These are phyloP conservation scores for Aquilaria sinensis DNA, from an alignment of 345 rosid genomes.

Conservation along the genomic window DNA sequence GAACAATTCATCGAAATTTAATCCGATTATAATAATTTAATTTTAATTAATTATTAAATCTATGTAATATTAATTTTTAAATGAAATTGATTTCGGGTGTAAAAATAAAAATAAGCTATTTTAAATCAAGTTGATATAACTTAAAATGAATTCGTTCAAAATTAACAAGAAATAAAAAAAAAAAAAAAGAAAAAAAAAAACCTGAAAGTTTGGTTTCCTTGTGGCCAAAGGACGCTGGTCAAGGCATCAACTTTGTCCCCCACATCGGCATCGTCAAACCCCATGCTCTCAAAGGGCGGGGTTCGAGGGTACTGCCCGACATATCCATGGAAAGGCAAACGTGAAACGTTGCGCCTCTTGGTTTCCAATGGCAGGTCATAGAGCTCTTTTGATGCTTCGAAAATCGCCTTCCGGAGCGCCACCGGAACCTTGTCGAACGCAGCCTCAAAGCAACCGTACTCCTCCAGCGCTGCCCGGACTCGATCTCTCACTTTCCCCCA, in stretches of 20 bases:
- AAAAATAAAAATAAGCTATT: too few species aligned
- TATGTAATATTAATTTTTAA: too few species aligned
- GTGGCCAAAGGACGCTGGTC: conserved; percentile 35
- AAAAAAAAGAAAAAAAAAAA: conserved; percentile 7
- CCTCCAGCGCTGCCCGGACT: conserved; percentile 41
- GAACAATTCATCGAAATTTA: too few species aligned
- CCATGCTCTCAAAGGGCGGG: conserved; percentile 60
- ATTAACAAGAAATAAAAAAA: too few species aligned
- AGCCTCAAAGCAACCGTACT: conserved; percentile 67
- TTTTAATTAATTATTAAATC: too few species aligned
- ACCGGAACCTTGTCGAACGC: conserved; percentile 28
- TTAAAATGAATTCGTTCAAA: too few species aligned
- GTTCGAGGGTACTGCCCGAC: conserved; percentile 46
- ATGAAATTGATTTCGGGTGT: too few species aligned
- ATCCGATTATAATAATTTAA: too few species aligned
- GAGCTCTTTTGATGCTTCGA: conserved; percentile 35
- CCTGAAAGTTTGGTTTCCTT: conserved; percentile 55
- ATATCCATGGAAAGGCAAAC: conserved; percentile 50
- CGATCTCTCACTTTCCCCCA: conserved; percentile 34
- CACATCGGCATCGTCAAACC: conserved; percentile 39
- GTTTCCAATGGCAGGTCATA: conserved; percentile 48
- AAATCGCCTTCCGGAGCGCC: conserved; percentile 26
- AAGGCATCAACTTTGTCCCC: conserved; percentile 27
- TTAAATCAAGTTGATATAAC: too few species aligned
- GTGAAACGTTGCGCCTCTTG: conserved; percentile 38